Evolutionary conservation across 2,329 filamentous ascomycete species (phyloP).

Genomic region (Xylaria sp.): DNA sequence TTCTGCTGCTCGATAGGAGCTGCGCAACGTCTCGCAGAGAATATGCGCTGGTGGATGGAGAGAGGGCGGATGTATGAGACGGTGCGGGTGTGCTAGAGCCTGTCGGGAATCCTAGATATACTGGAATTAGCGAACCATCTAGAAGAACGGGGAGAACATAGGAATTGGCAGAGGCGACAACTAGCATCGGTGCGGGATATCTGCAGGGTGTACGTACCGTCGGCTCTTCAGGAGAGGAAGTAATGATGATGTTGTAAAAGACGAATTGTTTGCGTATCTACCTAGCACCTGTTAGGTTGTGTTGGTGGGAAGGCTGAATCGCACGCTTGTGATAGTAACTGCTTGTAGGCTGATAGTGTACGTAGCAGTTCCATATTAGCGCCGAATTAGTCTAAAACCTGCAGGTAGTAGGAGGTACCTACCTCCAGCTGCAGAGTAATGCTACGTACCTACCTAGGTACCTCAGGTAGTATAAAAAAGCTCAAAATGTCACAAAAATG

Average conservation of each 20-base stretch:
- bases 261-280: slow-evolving; percentile 8
- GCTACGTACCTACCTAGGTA: too few species aligned
- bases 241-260: slow-evolving; percentile 23
- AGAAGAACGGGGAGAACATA: slow-evolving; percentile 10
- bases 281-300: slow-evolving; percentile 8
- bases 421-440: too few species aligned
- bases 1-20: not conserved
- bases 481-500: too few species aligned
- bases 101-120: slow-evolving; percentile 16
- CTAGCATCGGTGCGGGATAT: not conserved
- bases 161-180: slow-evolving; percentile 15
- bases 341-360: not conserved
- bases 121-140: slow-evolving; percentile 24
- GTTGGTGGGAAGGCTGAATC: slow-evolving; percentile 38
- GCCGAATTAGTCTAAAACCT: too few species aligned
- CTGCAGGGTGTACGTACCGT: slow-evolving; percentile 7
- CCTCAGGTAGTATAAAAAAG: too few species aligned
- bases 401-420: too few species aligned
- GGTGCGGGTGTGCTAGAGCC: slow-evolving; percentile 17
- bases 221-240: not conserved
- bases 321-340: slow-evolving; percentile 15
- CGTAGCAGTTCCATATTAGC: too few species aligned
- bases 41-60: not conserved
- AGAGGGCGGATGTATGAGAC: not conserved
- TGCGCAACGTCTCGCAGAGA: not conserved